phyloP scores from a whole-genome alignment of 2,329 filamentous ascomycete genomes.

The Paecilomyces sp. region DNA sequence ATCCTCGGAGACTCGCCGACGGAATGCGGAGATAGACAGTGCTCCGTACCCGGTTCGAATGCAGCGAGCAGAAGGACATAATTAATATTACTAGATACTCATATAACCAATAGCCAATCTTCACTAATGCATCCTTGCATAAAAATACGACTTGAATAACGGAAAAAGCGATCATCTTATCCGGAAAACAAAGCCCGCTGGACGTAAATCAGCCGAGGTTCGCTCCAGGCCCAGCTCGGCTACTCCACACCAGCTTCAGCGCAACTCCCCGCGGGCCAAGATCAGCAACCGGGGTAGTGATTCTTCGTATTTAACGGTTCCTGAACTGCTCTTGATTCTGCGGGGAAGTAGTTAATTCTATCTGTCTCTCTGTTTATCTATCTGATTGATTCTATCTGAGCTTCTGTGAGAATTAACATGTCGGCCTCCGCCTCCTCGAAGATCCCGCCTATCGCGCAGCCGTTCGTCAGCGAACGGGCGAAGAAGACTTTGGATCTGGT shows the following conservation, averaged over 20 bases:
- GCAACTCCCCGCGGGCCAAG: not conserved
- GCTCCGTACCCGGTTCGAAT: no score
- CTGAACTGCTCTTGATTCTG: no score
- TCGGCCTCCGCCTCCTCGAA: slow-evolving; percentile 42
- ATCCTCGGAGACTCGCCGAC: no score
- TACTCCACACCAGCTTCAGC: slow-evolving; percentile 6
- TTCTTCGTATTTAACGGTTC: no score
- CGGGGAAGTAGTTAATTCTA: no score
- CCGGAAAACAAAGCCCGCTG: not conserved
- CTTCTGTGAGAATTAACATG: slow-evolving; percentile 26
- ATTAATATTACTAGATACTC: not conserved
- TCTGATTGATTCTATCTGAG: no score
- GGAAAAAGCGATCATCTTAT: not conserved
- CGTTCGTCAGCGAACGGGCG: slow-evolving; percentile 73
- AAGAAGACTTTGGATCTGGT: slow-evolving; percentile 75
- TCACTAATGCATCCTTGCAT: no score
- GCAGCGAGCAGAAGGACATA: no score
- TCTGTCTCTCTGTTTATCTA: no score
- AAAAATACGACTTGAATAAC: not conserved
- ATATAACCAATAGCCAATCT: not conserved
- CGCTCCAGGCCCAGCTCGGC: slow-evolving; percentile 16
- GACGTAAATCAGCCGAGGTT: slow-evolving; percentile 17
- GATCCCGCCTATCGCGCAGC: slow-evolving; percentile 53
- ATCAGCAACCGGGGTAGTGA: not conserved
- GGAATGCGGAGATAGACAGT: no score